A percentile compares a stretch with the other conserved stretches of the same genome.
Conservation (phyloP, 1,284 basidiomycete species). For the Leccinum fallax region DNA sequence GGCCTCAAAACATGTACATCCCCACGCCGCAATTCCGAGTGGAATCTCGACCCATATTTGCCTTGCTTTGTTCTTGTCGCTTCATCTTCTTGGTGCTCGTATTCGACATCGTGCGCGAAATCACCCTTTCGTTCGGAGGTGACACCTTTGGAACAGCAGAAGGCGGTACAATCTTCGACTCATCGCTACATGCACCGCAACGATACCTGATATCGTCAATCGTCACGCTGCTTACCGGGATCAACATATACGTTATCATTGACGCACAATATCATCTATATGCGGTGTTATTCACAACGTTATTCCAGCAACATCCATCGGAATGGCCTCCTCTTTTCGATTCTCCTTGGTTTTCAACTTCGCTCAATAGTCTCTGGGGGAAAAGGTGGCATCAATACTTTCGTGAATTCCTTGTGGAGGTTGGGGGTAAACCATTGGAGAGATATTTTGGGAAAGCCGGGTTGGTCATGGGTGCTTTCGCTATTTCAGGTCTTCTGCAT, state of each 20-base stretch:
- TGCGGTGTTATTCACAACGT: conserved; percentile 45
- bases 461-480: conserved; percentile 55
- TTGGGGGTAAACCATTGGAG: conserved; percentile 36
- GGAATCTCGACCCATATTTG: conserved; percentile 26
- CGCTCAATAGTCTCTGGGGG: conserved; percentile 46
- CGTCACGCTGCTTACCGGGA: conserved; percentile 44
- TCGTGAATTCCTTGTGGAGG: conserved; percentile 39
- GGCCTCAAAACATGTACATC: conserved; percentile 10
- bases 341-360: conserved; percentile 42
- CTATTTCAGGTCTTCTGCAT: conserved; percentile 59
- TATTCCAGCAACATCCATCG: conserved; percentile 38
- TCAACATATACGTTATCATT: conserved; percentile 45
- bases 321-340: conserved; percentile 49
- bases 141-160: conserved; percentile 27
- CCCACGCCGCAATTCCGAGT: conserved; percentile 14
- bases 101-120: conserved; percentile 10
- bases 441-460: conserved; percentile 48
- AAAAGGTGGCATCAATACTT: conserved; percentile 50
- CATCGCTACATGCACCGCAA: conserved; percentile 39
- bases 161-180: conserved; percentile 55
- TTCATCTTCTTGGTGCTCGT: conserved; percentile 4
- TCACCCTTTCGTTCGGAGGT: conserved; percentile 17
- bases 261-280: conserved; percentile 44
- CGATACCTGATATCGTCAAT: conserved; percentile 48
- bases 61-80: conserved; percentile 20